Base-by-base conservation (phyloP, 257 asterid genomes). In the Leptodermis oblonga region DNA sequence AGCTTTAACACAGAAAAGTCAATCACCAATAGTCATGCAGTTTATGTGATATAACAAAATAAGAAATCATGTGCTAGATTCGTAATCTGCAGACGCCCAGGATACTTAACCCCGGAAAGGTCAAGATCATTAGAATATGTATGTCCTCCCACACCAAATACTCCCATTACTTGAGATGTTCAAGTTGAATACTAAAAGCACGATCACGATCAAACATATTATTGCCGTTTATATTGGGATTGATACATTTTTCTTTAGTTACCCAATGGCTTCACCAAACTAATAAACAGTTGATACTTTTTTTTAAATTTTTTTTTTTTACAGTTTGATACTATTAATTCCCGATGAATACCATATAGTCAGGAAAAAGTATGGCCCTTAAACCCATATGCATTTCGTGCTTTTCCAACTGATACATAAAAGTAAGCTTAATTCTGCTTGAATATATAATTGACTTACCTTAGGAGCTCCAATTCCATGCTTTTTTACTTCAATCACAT, bases 391-490 rank as follows among this genome's bases (percentile, higher is more conserved):
- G 42, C 22, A 58, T n/a, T n/a, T n/a, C n/a, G n/a, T n/a, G n/a
- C n/a, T n/a, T 58, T 30, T 14, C 46, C 65, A 60, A 61, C 69
- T 7, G 17, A 18, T 55, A 53, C 26, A 68, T 20, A 37, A 53
- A n/a, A 41, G 62, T 18, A 41, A 54, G 72, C 70, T 1, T 63
- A 62, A 36, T n/a, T n/a, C 31, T 18, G 67, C 49, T 62, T n/a
- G 12, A 36, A 41, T 33, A 37, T 62, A 37, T 26, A 8, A 3
- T 62, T 62, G 49, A 78, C 82, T 54, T 62, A 94, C 99, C 97
- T 85, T 85, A 48, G 98, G 92, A 26, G 98, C 96, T 74, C 99
- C 99, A 71, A 94, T 91, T 73, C 90, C 92, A 31, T 89, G 97
- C 76, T 85, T 92, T 70, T 86, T 86, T 49, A 80, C 81, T 78